A percentile compares a stretch with the other conserved stretches of the same genome.
Evolutionary conservation across 768 basidiomycete species (phyloP).

Genomic region (Mycena amicta): DNA sequence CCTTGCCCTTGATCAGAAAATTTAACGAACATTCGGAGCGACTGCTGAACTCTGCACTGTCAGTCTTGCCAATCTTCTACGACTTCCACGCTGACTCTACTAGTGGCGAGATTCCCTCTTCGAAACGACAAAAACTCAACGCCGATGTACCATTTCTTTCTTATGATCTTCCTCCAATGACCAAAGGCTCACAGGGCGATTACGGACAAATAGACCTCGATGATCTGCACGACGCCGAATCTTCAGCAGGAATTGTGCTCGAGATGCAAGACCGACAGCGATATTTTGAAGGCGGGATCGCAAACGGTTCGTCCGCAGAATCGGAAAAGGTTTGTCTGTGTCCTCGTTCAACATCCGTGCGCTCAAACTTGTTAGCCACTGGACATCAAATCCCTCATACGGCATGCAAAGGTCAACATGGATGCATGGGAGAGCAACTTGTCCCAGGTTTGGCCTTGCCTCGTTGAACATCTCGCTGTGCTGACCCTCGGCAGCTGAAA

Average conservation of each 20-base stretch:
- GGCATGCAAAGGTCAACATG: conserved; percentile 49
- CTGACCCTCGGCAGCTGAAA: conserved; percentile 50
- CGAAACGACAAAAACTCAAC: conserved; percentile 62
- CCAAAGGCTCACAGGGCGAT: conserved; percentile 31
- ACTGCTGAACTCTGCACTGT: conserved; percentile 77
- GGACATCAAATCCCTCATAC: conserved; percentile 51
- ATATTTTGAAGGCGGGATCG: conserved; percentile 74
- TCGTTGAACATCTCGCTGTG: neutral
- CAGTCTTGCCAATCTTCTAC: conserved; percentile 4
- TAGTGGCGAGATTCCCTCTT: conserved; percentile 58
- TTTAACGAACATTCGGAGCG: conserved; percentile 98
- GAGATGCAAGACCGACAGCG: conserved; percentile 87
- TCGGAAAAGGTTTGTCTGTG: conserved; percentile 30
- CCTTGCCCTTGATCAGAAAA: conserved; percentile 90
- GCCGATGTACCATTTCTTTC: conserved; percentile 39
- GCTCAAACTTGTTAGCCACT: conserved; percentile 38
- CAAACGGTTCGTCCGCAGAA: conserved; percentile 33
- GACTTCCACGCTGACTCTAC: conserved; percentile 4
- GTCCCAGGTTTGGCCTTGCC: conserved; percentile 46
- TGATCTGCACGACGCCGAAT: conserved; percentile 75
- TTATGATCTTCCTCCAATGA: conserved; percentile 2
- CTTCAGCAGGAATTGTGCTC: conserved; percentile 69
- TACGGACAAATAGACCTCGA: conserved; percentile 75
- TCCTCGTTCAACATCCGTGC: neutral
- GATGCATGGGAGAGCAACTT: conserved; percentile 61